Evolutionary conservation across 1,284 basidiomycete species (phyloP), one percentile per base, ranked within the genome.

Genomic region (Heterobasidion occidentale): DNA sequence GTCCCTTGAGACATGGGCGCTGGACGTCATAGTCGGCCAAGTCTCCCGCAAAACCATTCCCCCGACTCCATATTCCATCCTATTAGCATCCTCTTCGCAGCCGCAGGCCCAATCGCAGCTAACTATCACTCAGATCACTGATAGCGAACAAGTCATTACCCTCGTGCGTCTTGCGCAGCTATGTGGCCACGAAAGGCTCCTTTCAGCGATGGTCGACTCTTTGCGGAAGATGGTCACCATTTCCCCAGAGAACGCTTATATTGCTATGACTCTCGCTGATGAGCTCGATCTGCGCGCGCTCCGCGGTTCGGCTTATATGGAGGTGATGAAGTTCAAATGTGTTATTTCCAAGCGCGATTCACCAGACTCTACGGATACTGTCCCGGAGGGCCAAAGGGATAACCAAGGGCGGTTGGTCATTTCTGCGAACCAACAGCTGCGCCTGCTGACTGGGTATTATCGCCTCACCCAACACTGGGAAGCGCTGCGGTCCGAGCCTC

Each of bases 261-360:
- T 87, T 52, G 83, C 84, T 7, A 84, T 88, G 80, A 76, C 75
- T 1, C 76, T 88, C 17, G 79, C 83, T 2, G 85, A 88, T 61
- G 84, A 88, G 57, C 73, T 87, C 35, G 70, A 81, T 61, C 68
- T 88, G 53, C 72, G 76, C 45, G 67, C 72, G 1, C 69, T 88
- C 44, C 72, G 79, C 20, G 86, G 86, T 35, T 70, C 75, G 1
- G 85, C 84, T 19, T 88, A 88, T 66, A 71, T 86, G 53, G 83
- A 86, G 64, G 80, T 87, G 17, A 80, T 88, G 76, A 80, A 81
- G 62, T 19, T 19, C 11, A 82, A 78, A 62, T 76, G 75, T 4
- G 68, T 71, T 8, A 74, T 84, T 53, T 76, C 80, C 20, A 73
- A 70, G 34, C 51, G 63, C 38, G 62, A 59, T 11, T 57, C 54